Evolutionary conservation across 202 grass and related monocot species (phyloP).

Genomic region (Musa balbisiana): DNA sequence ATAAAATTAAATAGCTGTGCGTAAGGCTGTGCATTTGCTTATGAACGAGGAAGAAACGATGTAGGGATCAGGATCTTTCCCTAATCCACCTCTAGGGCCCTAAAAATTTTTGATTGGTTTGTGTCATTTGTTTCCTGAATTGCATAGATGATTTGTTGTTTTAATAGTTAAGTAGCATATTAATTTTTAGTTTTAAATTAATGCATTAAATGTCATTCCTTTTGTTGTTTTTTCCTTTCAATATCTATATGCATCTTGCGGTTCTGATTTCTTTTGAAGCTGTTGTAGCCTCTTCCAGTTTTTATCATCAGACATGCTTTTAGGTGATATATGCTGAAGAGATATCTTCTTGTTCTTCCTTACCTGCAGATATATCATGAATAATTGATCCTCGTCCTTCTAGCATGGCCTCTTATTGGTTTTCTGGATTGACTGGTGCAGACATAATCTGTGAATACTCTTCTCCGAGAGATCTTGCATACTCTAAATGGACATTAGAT

Average conservation of each 20-base stretch:
- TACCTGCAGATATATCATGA: constrained; percentile 45
- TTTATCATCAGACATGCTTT: neutral
- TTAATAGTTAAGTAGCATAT: no score
- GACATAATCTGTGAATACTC: constrained; percentile 46
- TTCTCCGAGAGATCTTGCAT: constrained; percentile 35
- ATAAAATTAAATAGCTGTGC: no score
- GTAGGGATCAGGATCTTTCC: no score
- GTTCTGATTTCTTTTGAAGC: neutral
- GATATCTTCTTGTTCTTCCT: constrained; percentile 24
- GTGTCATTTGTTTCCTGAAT: no score
- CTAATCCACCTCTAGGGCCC: no score
- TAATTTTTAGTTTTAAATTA: neutral
- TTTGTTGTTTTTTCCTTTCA: neutral
- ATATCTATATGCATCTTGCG: neutral
- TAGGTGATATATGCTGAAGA: neutral
- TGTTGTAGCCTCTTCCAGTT: neutral
- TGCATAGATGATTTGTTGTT: no score
- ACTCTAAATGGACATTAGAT: constrained; percentile 39
- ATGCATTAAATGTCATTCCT: neutral
- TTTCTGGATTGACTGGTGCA: constrained; percentile 48
- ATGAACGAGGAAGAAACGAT: no score
- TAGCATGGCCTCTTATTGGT: constrained; percentile 88
- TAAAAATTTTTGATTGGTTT: no score
- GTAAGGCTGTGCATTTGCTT: no score
- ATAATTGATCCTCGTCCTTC: constrained; percentile 46